These are phyloP conservation scores for Nicotiana sylvestris DNA, from an alignment of 257 asterid species.

Conservation along the genomic window DNA sequence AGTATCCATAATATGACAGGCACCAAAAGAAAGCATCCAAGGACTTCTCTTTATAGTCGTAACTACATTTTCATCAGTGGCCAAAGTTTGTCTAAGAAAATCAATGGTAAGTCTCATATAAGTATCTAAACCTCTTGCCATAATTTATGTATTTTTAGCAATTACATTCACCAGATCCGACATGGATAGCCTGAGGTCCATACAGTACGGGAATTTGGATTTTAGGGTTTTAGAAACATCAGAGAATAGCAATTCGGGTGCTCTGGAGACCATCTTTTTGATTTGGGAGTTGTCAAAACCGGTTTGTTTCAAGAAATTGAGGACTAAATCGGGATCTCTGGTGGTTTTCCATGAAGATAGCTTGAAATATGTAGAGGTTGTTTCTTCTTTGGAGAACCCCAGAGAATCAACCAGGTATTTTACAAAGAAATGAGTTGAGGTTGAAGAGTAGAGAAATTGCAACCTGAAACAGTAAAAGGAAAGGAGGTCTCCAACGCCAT, in stretches of 20 bases:
- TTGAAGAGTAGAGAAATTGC: background rate
- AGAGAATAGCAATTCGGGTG: background rate
- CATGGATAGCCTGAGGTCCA: constrained; percentile 1
- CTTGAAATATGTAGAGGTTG: background rate
- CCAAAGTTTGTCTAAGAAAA: background rate
- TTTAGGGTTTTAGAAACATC: constrained; percentile 12
- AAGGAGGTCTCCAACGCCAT: background rate
- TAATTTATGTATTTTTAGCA: background rate
- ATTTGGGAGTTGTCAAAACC: constrained; percentile 12
- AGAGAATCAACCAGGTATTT: constrained; percentile 9
- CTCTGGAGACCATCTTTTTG: background rate
- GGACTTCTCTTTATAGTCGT: background rate
- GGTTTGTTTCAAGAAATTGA: constrained; percentile 7
- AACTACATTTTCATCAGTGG: background rate
- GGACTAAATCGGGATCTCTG: constrained; percentile 5
- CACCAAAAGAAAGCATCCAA: background rate
- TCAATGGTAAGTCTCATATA: background rate
- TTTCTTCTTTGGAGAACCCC: constrained; percentile 18
- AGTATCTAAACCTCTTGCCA: background rate
- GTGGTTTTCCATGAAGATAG: background rate
- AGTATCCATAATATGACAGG: background rate
- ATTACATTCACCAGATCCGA: background rate
- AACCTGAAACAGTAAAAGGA: background rate
- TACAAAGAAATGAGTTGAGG: background rate
- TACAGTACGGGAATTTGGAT: constrained; percentile 9